These are phyloP conservation scores for Malus hybrid DNA, from an alignment of 331 rosid species.

Conservation along the genomic window DNA sequence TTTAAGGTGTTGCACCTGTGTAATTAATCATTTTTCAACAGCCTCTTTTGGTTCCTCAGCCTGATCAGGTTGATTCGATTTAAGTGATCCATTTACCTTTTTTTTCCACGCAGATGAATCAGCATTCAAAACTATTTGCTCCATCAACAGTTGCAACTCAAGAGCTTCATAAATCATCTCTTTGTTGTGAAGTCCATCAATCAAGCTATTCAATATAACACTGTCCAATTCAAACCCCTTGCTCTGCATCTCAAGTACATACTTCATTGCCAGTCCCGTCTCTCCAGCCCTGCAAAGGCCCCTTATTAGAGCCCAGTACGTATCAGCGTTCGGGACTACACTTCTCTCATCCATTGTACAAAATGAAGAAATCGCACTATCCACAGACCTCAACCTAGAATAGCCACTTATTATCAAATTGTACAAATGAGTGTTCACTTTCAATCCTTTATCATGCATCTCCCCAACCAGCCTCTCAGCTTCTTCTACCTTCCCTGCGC, in stretches of 20 bases:
- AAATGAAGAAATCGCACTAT: slow-evolving; percentile 15
- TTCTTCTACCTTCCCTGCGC: slow-evolving; percentile 12
- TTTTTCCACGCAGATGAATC: neutral
- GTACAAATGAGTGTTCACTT: slow-evolving; percentile 16
- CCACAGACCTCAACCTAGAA: slow-evolving; percentile 10
- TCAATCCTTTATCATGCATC: slow-evolving; percentile 26
- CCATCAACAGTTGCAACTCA: slow-evolving; percentile 16
- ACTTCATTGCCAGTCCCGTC: slow-evolving; percentile 16
- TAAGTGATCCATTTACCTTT: slow-evolving; percentile 6
- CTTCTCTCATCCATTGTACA: slow-evolving; percentile 26
- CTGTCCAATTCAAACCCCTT: slow-evolving; percentile 10
- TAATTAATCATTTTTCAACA: neutral
- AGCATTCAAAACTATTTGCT: neutral
- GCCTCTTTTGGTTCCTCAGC: slow-evolving; percentile 12
- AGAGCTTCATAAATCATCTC: slow-evolving; percentile 24
- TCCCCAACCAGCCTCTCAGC: slow-evolving; percentile 20
- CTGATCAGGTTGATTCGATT: neutral
- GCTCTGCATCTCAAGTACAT: slow-evolving; percentile 20
- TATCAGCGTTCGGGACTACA: slow-evolving; percentile 5
- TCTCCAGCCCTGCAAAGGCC: slow-evolving; percentile 25
- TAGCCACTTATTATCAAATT: slow-evolving; percentile 16
- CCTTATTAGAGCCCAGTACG: slow-evolving; percentile 11
- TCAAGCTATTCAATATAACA: slow-evolving; percentile 6
- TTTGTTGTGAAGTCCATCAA: slow-evolving; percentile 11
- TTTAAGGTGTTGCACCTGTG: neutral